Conservation (phyloP, 148 eudicot species). For the Gaultheria prostrata region DNA sequence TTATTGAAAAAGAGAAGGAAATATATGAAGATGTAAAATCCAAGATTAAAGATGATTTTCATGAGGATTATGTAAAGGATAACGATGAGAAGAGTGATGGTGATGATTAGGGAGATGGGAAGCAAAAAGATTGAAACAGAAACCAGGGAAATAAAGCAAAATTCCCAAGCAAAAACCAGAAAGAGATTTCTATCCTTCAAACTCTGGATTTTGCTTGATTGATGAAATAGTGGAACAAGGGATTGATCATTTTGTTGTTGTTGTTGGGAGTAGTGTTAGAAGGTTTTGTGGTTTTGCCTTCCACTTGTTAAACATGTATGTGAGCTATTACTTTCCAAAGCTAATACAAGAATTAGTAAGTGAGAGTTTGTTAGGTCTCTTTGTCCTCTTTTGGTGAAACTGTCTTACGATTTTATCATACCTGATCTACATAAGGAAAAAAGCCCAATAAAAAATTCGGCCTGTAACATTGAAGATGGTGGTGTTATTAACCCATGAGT, state of each 20-base stretch:
- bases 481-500: too few species aligned
- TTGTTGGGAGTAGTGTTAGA: background rate
- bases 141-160: too few species aligned
- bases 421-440: too few species aligned
- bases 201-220: background rate
- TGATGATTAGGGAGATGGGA: too few species aligned
- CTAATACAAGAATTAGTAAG: background rate
- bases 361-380: constrained; percentile 5
- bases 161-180: background rate
- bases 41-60: constrained; percentile 1
- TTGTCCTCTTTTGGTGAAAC: too few species aligned
- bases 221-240: background rate
- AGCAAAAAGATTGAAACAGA: background rate
- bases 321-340: background rate
- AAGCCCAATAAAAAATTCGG: too few species aligned
- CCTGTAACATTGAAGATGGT: too few species aligned
- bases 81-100: too few species aligned
- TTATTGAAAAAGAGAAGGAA: background rate
- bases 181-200: background rate
- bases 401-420: too few species aligned
- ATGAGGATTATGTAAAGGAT: background rate
- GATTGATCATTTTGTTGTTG: background rate
- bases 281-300: background rate
- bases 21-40: background rate
- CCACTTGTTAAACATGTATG: background rate